phyloP scores from a whole-genome alignment of 1,284 basidiomycete species.

The Boletus smithii region DNA sequence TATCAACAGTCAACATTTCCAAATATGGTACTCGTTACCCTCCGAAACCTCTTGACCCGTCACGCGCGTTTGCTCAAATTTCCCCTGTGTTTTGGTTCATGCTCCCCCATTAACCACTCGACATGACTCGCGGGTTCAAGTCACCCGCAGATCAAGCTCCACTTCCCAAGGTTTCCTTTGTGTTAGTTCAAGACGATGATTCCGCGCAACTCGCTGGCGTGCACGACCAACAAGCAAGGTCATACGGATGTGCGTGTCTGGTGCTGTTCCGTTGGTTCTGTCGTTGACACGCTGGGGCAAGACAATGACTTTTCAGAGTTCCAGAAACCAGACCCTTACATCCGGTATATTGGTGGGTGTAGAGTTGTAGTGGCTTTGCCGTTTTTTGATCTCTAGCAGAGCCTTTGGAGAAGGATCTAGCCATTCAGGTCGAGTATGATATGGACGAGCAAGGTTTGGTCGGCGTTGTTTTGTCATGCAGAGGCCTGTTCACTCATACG shows the following conservation, averaged over 20 bases:
- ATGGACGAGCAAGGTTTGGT: constrained; percentile 95
- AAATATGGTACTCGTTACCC: constrained; percentile 15
- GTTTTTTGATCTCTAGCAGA: constrained; percentile 47
- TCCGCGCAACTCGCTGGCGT: constrained; percentile 54
- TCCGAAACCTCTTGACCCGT: constrained; percentile 6
- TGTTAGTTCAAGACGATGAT: constrained; percentile 55
- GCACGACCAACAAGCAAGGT: constrained; percentile 49
- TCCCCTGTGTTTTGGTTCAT: constrained; percentile 28
- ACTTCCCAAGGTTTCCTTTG: constrained; percentile 61
- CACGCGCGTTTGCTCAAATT: constrained; percentile 4
- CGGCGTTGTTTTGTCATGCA: not conserved
- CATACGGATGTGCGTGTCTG: constrained; percentile 55
- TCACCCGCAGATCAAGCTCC: constrained; percentile 37
- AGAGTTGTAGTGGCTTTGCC: not conserved
- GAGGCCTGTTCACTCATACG: constrained; percentile 1
- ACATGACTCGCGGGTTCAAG: constrained; percentile 38
- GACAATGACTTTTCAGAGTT: constrained; percentile 82
- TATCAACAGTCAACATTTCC: constrained; percentile 15
- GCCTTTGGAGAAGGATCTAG: constrained; percentile 89
- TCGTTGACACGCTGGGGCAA: constrained; percentile 30
- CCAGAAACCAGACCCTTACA: constrained; percentile 79
- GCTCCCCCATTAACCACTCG: not conserved
- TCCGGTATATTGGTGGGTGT: constrained; percentile 79
- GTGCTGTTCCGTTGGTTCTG: not conserved
- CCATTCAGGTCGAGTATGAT: constrained; percentile 95